Evolutionary conservation across 1,284 basidiomycete genomes (phyloP).

Genomic region (Schizophyllum amplum): DNA sequence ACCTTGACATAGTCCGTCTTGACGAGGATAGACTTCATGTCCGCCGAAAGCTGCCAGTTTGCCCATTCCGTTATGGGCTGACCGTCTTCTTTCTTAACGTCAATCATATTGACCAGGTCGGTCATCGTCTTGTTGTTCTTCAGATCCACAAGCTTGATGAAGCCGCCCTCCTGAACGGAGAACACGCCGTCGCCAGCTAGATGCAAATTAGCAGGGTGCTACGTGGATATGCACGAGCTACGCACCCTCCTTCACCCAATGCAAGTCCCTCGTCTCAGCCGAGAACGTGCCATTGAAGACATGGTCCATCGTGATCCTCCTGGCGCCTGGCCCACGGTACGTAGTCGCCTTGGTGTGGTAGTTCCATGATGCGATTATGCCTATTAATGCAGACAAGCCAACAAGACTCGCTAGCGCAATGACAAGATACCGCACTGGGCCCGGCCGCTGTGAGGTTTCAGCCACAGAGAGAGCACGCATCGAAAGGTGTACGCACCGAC

Average conservation of each 20-base stretch:
- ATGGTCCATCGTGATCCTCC: constrained; percentile 79
- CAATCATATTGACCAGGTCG: constrained; percentile 47
- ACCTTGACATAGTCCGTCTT: constrained; percentile 71
- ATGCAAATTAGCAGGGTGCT: neutral
- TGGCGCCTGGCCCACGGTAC: constrained; percentile 44
- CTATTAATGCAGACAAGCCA: constrained; percentile 50
- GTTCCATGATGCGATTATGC: constrained; percentile 61
- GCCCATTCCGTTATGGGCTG: constrained; percentile 37
- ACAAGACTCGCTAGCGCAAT: constrained; percentile 46
- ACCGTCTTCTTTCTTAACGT: constrained; percentile 58
- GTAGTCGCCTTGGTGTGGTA: constrained; percentile 43
- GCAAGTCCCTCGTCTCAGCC: constrained; percentile 36
- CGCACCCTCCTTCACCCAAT: constrained; percentile 87
- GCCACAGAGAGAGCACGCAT: neutral
- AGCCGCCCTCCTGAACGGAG: constrained; percentile 50
- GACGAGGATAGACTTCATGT: constrained; percentile 82
- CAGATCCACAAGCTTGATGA: constrained; percentile 73
- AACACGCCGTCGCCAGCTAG: constrained; percentile 90
- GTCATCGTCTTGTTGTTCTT: constrained; percentile 58
- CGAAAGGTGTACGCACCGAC: neutral
- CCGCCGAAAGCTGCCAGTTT: constrained; percentile 76
- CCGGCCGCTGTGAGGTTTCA: constrained; percentile 27
- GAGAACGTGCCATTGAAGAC: constrained; percentile 85
- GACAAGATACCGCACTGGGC: constrained; percentile 47
- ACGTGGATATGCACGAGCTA: constrained; percentile 1